Evolutionary conservation across 352 stramenopile species (phyloP).

Genomic region (Pythium myriotylum): DNA sequence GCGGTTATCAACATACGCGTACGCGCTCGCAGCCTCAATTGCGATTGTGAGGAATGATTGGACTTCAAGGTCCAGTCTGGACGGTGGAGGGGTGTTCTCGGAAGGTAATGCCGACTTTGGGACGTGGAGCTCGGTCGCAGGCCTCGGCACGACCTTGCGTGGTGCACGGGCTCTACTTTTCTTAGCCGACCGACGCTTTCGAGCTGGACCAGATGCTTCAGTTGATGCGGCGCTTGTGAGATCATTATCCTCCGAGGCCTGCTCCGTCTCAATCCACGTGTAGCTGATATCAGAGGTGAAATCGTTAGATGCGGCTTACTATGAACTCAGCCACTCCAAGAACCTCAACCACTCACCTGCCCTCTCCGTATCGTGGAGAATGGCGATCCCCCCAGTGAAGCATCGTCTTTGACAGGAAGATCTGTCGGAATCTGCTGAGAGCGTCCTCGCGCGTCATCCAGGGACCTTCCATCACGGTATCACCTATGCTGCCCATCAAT

Average conservation of each 20-base stretch:
- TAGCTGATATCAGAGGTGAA: constrained; percentile 35
- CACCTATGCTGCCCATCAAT: constrained; percentile 45
- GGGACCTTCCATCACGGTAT: constrained; percentile 47
- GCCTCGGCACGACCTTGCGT: constrained; percentile 13
- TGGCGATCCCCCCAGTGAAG: constrained; percentile 61
- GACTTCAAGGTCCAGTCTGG: constrained; percentile 45
- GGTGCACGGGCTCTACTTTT: constrained; percentile 34
- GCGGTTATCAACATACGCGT: constrained; percentile 21
- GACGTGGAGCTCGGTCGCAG: constrained; percentile 15
- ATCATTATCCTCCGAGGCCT: constrained; percentile 44
- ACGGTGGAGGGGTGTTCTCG: constrained; percentile 33
- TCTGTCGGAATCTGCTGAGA: constrained; percentile 45
- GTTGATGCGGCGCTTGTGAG: neutral
- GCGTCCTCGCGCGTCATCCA: constrained; percentile 37
- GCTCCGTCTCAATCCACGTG: constrained; percentile 72
- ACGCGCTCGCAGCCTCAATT: constrained; percentile 39
- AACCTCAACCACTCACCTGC: constrained; percentile 24
- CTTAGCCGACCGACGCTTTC: constrained; percentile 19
- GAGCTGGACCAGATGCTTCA: neutral
- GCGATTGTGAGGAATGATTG: constrained; percentile 57
- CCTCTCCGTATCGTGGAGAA: constrained; percentile 50
- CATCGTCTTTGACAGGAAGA: constrained; percentile 56
- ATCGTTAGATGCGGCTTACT: too few species aligned
- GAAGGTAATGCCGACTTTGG: constrained; percentile 17
- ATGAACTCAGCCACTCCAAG: too few species aligned